phyloP scores from a whole-genome alignment of 1,284 basidiomycete genomes.

The Malassezia cuniculi region DNA sequence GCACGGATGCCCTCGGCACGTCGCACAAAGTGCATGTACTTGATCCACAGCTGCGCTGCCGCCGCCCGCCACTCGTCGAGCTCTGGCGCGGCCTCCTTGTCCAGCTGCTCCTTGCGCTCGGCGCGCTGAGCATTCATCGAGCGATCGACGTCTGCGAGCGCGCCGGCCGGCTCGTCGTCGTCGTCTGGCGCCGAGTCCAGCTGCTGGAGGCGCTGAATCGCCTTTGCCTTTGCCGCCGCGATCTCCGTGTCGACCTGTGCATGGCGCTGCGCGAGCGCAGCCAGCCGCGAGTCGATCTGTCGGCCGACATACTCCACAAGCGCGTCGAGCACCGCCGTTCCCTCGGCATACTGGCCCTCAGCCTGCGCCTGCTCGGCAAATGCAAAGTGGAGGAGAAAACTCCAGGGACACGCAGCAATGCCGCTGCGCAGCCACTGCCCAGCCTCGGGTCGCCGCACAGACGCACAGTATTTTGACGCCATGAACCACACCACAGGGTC shows the following conservation, averaged over 20 bases:
- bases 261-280: constrained; percentile 49
- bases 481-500: constrained; percentile 94
- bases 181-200: constrained; percentile 29
- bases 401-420: constrained; percentile 72
- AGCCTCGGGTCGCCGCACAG: constrained; percentile 72
- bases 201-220: constrained; percentile 12
- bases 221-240: constrained; percentile 19
- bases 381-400: constrained; percentile 77
- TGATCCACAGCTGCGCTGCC: constrained; percentile 54
- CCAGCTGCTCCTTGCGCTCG: constrained; percentile 38
- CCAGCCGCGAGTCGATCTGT: constrained; percentile 62
- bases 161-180: constrained; percentile 46
- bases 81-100: constrained; percentile 44
- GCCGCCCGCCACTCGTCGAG: constrained; percentile 49
- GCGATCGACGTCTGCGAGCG: constrained; percentile 52
- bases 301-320: constrained; percentile 59
- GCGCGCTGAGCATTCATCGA: constrained; percentile 48
- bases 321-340: constrained; percentile 50
- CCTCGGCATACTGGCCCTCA: constrained; percentile 45
- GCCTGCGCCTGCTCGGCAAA: constrained; percentile 72
- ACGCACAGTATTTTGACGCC: constrained; percentile 67
- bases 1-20: constrained; percentile 72
- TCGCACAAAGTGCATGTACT: constrained; percentile 83
- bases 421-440: constrained; percentile 67
- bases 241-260: constrained; percentile 45